A percentile compares a stretch with the other conserved stretches of the same genome.
Conservation (phyloP, 2,329 filamentous ascomycete genomes). For the Xylariomycetidae sp. region DNA sequence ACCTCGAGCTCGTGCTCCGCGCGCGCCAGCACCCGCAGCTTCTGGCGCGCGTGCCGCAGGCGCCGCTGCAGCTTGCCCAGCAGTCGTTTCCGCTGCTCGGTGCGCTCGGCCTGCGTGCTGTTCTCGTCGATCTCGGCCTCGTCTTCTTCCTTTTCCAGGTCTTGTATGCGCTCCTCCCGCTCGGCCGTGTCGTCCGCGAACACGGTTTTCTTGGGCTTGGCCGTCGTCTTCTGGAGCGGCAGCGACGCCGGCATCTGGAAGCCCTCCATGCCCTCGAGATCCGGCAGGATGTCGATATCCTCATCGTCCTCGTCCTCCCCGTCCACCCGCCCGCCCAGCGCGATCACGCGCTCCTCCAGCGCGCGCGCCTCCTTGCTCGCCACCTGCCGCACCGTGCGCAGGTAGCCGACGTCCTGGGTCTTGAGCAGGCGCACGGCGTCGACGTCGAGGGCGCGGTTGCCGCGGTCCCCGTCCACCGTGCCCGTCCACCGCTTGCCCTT, state of each 20-base stretch:
- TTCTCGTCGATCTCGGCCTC: constrained; percentile 30
- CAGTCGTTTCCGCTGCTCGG: constrained; percentile 35
- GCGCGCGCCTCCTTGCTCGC: constrained; percentile 50
- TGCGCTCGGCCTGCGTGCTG: constrained; percentile 28
- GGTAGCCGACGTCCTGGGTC: constrained; percentile 62
- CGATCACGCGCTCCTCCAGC: constrained; percentile 48
- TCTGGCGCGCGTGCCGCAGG: constrained; percentile 45
- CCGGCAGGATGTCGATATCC: constrained; percentile 22
- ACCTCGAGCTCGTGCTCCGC: constrained; percentile 53
- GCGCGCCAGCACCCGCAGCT: constrained; percentile 47
- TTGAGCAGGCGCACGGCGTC: constrained; percentile 59
- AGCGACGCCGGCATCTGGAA: constrained; percentile 23
- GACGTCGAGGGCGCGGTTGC: constrained; percentile 47
- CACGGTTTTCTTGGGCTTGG: constrained; percentile 42
- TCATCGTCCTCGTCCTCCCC: constrained; percentile 22
- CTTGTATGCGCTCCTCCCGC: constrained; percentile 23
- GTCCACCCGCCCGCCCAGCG: constrained; percentile 32
- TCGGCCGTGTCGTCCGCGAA: constrained; percentile 39
- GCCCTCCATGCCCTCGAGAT: constrained; percentile 21
- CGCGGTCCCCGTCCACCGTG: constrained; percentile 51
- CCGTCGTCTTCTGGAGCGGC: constrained; percentile 11
- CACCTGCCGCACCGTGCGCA: constrained; percentile 56
- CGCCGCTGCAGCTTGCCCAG: constrained; percentile 40
- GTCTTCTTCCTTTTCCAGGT: constrained; percentile 12
- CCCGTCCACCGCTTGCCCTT: constrained; percentile 48